These are phyloP conservation scores for Microbotryum silenes-acaulis DNA, from an alignment of 1,284 basidiomycete genomes.

Conservation along the genomic window DNA sequence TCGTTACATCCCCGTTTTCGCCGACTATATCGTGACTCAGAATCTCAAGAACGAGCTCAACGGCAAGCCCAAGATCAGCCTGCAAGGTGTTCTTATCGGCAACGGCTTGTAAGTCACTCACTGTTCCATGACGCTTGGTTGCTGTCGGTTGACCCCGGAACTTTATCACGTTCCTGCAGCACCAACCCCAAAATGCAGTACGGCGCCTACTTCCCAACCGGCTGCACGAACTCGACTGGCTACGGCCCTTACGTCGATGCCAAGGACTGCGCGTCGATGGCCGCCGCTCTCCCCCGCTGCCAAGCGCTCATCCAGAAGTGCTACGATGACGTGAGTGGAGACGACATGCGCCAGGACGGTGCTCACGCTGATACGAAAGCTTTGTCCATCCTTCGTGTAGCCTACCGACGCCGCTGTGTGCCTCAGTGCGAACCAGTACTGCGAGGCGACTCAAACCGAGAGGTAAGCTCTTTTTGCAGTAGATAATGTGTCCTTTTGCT, in stretches of 20 bases:
- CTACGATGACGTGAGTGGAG: constrained; percentile 9
- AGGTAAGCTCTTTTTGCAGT: constrained; percentile 1
- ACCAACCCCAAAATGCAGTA: constrained; percentile 35
- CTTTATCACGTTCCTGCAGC: constrained; percentile 1
- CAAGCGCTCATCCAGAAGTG: constrained; percentile 29
- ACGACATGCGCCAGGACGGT: neutral
- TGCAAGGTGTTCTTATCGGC: constrained; percentile 30
- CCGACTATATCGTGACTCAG: constrained; percentile 34
- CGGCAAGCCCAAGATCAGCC: constrained; percentile 26
- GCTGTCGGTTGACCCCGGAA: too few relatives aligned
- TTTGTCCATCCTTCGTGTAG: neutral
- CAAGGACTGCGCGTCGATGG: constrained; percentile 27
- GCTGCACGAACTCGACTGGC: constrained; percentile 30
- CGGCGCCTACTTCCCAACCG: constrained; percentile 30
- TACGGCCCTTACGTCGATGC: constrained; percentile 30
- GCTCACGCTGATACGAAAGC: neutral
- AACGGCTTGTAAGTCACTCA: constrained; percentile 31
- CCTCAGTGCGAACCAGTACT: constrained; percentile 28
- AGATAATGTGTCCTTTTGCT: constrained; percentile 2
- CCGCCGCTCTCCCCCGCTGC: constrained; percentile 23
- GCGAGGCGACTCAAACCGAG: constrained; percentile 32
- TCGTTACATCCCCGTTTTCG: constrained; percentile 34
- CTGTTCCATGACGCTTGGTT: neutral
- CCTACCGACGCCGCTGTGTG: constrained; percentile 24
- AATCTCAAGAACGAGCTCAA: constrained; percentile 10